Conservation (phyloP, 352 stramenopile species). For the Phytophthora idaei region DNA sequence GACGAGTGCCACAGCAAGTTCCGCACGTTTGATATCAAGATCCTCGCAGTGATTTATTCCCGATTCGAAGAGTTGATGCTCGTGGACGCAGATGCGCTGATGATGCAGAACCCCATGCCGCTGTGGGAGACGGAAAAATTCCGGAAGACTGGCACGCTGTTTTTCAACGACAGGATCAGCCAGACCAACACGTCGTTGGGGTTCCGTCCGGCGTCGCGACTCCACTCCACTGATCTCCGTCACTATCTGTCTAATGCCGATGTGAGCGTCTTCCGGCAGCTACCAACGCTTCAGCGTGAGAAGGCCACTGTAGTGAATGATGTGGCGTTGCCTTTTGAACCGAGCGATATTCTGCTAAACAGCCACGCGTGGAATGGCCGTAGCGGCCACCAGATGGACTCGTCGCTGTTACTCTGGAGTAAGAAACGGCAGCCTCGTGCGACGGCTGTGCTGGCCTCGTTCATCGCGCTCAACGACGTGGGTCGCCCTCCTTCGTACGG, state of each 20-base stretch:
- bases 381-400: constrained; percentile 63
- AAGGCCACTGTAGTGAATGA: constrained; percentile 25
- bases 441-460: constrained; percentile 51
- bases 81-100: constrained; percentile 48
- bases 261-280: constrained; percentile 38
- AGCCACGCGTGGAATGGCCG: constrained; percentile 60
- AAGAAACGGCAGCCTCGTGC: constrained; percentile 54
- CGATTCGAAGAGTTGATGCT: constrained; percentile 62
- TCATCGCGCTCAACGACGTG: constrained; percentile 42
- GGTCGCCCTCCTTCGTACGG: constrained; percentile 46
- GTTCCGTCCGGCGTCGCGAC: constrained; percentile 18
- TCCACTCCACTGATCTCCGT: constrained; percentile 38
- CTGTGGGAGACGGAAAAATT: constrained; percentile 44
- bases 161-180: constrained; percentile 61
- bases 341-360: constrained; percentile 46
- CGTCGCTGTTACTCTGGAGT: constrained; percentile 63
- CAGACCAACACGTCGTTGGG: constrained; percentile 42
- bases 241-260: constrained; percentile 50
- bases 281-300: constrained; percentile 34
- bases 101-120: constrained; percentile 47
- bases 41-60: constrained; percentile 47
- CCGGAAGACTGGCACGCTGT: constrained; percentile 45
- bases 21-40: constrained; percentile 39
- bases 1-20: constrained; percentile 44
- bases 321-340: constrained; percentile 33